These are phyloP conservation scores for Takakia lepidozioides DNA, from an alignment of 225 moss, liverwort and hornwort species.

Conservation along the genomic window DNA sequence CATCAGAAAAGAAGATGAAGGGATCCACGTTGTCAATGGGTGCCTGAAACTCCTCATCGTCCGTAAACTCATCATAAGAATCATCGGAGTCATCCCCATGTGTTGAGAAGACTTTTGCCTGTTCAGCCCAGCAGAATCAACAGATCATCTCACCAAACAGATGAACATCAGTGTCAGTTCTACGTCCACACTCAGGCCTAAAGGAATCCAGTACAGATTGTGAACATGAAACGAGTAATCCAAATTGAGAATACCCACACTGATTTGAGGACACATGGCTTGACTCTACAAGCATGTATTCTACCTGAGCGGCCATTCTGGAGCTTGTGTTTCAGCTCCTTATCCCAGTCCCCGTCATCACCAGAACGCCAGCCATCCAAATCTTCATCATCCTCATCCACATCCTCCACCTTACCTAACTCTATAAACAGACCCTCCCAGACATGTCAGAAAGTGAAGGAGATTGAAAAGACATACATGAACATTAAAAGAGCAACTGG, in stretches of 20 bases:
- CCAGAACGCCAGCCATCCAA: constrained; percentile 81
- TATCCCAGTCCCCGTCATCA: constrained; percentile 92
- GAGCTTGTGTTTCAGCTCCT: constrained; percentile 74
- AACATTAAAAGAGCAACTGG: too few relatives aligned
- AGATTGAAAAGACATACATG: too few relatives aligned
- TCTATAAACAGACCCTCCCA: too few relatives aligned
- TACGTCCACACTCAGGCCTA: too few relatives aligned
- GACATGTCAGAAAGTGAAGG: too few relatives aligned
- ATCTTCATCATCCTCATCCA: constrained; percentile 73
- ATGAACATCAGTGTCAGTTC: too few relatives aligned
- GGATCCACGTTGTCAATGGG: constrained; percentile 94
- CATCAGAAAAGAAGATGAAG: constrained; percentile 90
- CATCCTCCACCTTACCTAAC: constrained; percentile 66
- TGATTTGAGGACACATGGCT: background rate
- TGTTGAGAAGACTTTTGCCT: constrained; percentile 78
- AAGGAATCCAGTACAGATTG: too few relatives aligned
- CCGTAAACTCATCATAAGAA: constrained; percentile 84
- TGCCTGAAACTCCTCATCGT: constrained; percentile 98
- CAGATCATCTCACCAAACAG: background rate
- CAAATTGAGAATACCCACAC: background rate
- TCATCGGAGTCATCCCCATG: constrained; percentile 80
- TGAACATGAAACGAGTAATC: background rate
- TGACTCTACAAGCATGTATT: too few relatives aligned
- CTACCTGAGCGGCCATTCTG: constrained; percentile 91
- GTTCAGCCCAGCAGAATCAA: constrained; percentile 3